Conservation (phyloP, 768 basidiomycete genomes). For the Tylopilus felleus region DNA sequence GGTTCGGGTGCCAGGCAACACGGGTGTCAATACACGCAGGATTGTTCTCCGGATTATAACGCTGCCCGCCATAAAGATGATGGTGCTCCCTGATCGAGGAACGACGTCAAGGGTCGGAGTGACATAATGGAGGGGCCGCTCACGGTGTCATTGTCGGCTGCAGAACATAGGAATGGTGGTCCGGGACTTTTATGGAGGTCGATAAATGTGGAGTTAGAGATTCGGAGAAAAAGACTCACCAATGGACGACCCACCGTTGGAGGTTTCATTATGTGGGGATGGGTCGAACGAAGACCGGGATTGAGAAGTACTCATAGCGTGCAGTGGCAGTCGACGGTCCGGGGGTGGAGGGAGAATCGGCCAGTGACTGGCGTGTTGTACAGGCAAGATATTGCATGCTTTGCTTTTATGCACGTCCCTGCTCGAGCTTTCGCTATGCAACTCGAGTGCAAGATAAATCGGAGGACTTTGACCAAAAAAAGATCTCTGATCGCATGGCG, state of each 20-base stretch:
- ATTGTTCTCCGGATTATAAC: too few relatives aligned
- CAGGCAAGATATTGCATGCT: too few relatives aligned
- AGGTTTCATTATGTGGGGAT: background rate
- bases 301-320: too few relatives aligned
- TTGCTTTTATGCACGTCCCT: too few relatives aligned
- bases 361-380: too few relatives aligned
- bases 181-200: background rate
- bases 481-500: too few relatives aligned
- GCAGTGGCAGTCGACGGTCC: too few relatives aligned
- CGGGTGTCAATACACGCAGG: background rate
- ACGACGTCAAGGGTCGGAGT: background rate
- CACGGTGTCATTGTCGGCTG: background rate
- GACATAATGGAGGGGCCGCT: background rate
- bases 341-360: too few relatives aligned
- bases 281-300: too few relatives aligned
- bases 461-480: too few relatives aligned
- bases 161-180: background rate
- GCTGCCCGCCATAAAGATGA: background rate
- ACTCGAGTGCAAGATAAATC: too few relatives aligned
- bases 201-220: background rate
- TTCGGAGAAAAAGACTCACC: background rate
- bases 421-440: too few relatives aligned
- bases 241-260: background rate
- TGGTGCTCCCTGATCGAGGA: background rate
- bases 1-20: background rate